Evolutionary conservation across 2,329 filamentous ascomycete genomes (phyloP), one percentile per base, ranked within the genome.

Genomic region (Cercospora citrullina): DNA sequence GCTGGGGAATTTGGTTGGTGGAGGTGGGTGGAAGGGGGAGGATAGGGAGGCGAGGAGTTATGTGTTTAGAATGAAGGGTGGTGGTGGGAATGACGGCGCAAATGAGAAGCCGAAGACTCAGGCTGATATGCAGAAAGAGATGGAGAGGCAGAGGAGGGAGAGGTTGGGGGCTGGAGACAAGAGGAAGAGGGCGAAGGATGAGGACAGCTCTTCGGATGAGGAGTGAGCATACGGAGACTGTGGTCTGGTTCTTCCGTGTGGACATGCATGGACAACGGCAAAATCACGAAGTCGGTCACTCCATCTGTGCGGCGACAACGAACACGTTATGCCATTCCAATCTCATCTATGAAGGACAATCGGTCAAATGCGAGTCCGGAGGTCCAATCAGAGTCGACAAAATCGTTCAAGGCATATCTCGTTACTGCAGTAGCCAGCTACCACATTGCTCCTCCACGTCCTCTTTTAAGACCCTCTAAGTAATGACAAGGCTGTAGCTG

Each of bases 1-100:
- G 4, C 78, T 93, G 67, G 91, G 91, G 1, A 88, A 79, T 39
- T 75, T 84, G 5, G 74, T 81, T 1, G 77, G 78, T 4, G 82
- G 81, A 0, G 81, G 81, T 0, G 81, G 74, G 31, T 84, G 83
- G 83, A 83, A 81, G 74, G 83, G 83, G 0, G 83, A 84, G 71
- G 80, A 83, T 48, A 75, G 83, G 55, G 77, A 77, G 39, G 81
- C 82, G 67, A 77, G 83, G 69, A 81, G 80, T 70, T 84, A 80
- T 76, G 77, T 83, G 1, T 84, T 84, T 74, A 77, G 80, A 69
- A 78, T 78, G 72, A 77, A 80, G 58, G 75, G 69, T 42, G 71
- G 51, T 58, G 63, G 36, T 53, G 58, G 26, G 10, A 16, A 33
- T 18, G 7, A 8, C 2, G 39, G 31, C 16, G 51, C 5, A 6